Evolutionary conservation across 2,329 filamentous ascomycete species (phyloP).

Genomic region (Aspergillus melleus): DNA sequence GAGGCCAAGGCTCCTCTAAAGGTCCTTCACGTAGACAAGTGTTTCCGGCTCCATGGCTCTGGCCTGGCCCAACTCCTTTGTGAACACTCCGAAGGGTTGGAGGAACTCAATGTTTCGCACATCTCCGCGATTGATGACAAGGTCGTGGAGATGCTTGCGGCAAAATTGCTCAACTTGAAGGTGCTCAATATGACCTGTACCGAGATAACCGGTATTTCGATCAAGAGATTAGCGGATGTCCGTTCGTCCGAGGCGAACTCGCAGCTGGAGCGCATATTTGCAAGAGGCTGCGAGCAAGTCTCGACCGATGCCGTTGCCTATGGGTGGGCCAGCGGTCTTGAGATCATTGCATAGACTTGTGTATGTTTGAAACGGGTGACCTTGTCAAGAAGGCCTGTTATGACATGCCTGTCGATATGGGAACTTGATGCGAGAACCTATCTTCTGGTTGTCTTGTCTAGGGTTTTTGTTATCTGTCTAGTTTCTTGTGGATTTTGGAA

Average conservation of each 20-base stretch:
- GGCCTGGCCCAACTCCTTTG: slow-evolving; percentile 18
- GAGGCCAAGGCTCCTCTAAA: slow-evolving; percentile 23
- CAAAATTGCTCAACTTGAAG: slow-evolving; percentile 29
- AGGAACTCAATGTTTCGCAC: slow-evolving; percentile 31
- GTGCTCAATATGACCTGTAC: slow-evolving; percentile 36
- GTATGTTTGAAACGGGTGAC: not conserved
- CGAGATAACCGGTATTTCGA: slow-evolving; percentile 33
- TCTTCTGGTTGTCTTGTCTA: not conserved
- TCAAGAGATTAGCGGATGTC: slow-evolving; percentile 34
- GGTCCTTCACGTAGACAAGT: slow-evolving; percentile 29
- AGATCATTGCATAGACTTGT: slow-evolving; percentile 12
- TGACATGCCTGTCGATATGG: not conserved
- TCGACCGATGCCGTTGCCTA: slow-evolving; percentile 37
- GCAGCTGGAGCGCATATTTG: slow-evolving; percentile 27
- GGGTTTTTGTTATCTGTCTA: not conserved
- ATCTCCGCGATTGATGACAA: slow-evolving; percentile 29
- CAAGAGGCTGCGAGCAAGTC: slow-evolving; percentile 30
- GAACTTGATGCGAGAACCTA: not conserved
- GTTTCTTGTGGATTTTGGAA: too few relatives aligned
- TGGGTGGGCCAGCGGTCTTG: slow-evolving; percentile 30
- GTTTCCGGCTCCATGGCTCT: slow-evolving; percentile 20
- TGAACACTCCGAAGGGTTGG: slow-evolving; percentile 22
- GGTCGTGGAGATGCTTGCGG: slow-evolving; percentile 18
- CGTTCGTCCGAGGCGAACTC: slow-evolving; percentile 9
- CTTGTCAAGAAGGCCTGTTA: not conserved